phyloP scores from a whole-genome alignment of 148 eudicot genomes.

The Rhododendron vialii region DNA sequence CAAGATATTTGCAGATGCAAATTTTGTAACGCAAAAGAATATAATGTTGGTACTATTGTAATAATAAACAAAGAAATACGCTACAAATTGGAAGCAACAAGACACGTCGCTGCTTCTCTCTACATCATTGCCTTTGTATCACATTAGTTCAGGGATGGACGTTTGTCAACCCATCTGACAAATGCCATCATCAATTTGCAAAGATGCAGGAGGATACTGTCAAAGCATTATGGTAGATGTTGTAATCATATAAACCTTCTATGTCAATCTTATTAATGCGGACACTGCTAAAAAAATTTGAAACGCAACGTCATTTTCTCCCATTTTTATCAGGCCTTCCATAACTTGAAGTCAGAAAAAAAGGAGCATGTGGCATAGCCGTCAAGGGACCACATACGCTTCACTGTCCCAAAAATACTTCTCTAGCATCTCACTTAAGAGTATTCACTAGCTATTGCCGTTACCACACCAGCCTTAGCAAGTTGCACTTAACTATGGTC shows the following conservation, averaged over 20 bases:
- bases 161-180: not conserved
- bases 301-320: not conserved
- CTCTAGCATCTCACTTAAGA: not conserved
- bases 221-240: not conserved
- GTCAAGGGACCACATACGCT: not conserved
- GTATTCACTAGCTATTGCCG: not conserved
- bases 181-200: not conserved
- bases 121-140: not conserved
- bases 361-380: not conserved
- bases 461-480: not conserved
- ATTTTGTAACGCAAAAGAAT: not conserved
- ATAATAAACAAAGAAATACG: not conserved
- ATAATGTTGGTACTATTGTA: not conserved
- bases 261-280: not conserved
- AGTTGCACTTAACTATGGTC: not conserved
- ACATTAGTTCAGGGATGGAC: not conserved
- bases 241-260: not conserved
- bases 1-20: not conserved
- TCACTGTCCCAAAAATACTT: not conserved
- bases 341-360: not conserved
- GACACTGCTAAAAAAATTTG: not conserved
- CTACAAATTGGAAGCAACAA: not conserved
- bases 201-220: not conserved
- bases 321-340: not conserved
- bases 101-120: not conserved